Conservation (phyloP, 805 yeast genomes). For the Saccharomycopsis fodiens region DNA sequence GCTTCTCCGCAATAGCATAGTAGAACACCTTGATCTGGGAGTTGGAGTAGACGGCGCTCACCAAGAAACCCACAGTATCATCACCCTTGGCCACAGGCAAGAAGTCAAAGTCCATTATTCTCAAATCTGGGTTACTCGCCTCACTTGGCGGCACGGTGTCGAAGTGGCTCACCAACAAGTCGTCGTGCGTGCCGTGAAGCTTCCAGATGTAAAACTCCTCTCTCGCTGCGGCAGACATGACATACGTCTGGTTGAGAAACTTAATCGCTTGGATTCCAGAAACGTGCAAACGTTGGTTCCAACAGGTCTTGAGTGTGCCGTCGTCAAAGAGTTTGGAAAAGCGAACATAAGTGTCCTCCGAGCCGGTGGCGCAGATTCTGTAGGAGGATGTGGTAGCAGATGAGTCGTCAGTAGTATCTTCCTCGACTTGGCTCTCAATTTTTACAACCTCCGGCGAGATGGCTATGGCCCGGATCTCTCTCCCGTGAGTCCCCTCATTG, state of each 20-base stretch:
- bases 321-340: slow-evolving; percentile 36
- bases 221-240: slow-evolving; percentile 66
- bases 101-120: slow-evolving; percentile 81
- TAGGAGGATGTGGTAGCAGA: slow-evolving; percentile 22
- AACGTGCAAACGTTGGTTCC: slow-evolving; percentile 73
- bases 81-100: slow-evolving; percentile 29
- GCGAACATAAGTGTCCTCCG: slow-evolving; percentile 81
- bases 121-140: slow-evolving; percentile 63
- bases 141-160: slow-evolving; percentile 47
- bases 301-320: slow-evolving; percentile 40
- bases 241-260: slow-evolving; percentile 43
- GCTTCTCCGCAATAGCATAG: slow-evolving; percentile 31
- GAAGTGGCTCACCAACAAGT: slow-evolving; percentile 41
- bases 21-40: slow-evolving; percentile 66
- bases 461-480: slow-evolving; percentile 77
- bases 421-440: too few species aligned
- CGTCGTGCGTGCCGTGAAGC: slow-evolving; percentile 30
- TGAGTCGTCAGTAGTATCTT: too few species aligned
- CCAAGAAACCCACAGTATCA: slow-evolving; percentile 35
- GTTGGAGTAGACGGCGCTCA: slow-evolving; percentile 78
- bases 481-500: slow-evolving; percentile 76
- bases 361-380: slow-evolving; percentile 53
- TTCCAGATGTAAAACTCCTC: slow-evolving; percentile 88
- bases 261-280: slow-evolving; percentile 79
- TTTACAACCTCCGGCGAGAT: slow-evolving; percentile 32